These are phyloP conservation scores for Ulota crispa DNA, from an alignment of 225 moss, liverwort and hornwort genomes.

Conservation along the genomic window DNA sequence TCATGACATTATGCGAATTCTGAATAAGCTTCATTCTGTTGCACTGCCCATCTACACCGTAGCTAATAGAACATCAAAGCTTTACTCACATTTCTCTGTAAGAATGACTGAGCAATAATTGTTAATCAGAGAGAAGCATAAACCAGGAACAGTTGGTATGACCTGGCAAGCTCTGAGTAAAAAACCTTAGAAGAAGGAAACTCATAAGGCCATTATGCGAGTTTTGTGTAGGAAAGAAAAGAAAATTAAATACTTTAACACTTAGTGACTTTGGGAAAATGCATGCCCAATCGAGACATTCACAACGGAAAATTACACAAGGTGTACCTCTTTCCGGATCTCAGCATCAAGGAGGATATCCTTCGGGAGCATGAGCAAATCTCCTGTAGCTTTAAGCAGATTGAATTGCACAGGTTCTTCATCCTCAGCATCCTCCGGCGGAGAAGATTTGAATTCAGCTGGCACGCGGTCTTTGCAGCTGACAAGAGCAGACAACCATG, in stretches of 20 bases:
- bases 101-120: neutral
- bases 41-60: neutral
- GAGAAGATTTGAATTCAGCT: slow-evolving; percentile 50
- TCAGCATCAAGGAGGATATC: slow-evolving; percentile 74
- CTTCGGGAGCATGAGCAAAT: slow-evolving; percentile 89
- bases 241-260: neutral
- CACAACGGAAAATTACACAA: slow-evolving; percentile 7
- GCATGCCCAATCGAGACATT: neutral
- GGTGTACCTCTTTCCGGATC: slow-evolving; percentile 81
- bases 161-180: neutral
- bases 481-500: slow-evolving; percentile 81
- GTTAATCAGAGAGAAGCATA: slow-evolving; percentile 5
- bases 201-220: neutral
- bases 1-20: neutral
- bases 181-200: neutral
- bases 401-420: slow-evolving; percentile 86
- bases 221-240: neutral
- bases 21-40: slow-evolving; percentile 3
- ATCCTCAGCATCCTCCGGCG: slow-evolving; percentile 51
- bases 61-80: neutral
- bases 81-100: slow-evolving; percentile 27
- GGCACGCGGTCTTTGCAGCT: slow-evolving; percentile 78
- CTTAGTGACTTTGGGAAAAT: neutral
- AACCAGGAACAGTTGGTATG: neutral
- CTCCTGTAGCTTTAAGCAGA: slow-evolving; percentile 88